These are phyloP conservation scores for Helminthosporium solani DNA, from an alignment of 2,329 filamentous ascomycete genomes.

Conservation along the genomic window DNA sequence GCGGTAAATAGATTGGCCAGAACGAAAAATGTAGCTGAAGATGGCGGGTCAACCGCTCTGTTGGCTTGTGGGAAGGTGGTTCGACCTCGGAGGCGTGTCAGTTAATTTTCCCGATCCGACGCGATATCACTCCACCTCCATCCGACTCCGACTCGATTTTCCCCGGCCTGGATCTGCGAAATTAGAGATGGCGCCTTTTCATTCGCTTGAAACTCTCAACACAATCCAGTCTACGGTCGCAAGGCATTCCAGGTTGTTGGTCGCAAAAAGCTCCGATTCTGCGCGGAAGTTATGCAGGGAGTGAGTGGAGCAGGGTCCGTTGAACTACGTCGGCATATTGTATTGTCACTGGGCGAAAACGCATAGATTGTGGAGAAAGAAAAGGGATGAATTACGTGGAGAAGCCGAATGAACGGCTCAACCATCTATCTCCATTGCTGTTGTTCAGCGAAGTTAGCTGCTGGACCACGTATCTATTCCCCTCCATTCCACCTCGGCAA, in stretches of 20 bases:
- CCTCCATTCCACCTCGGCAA: constrained; percentile 12
- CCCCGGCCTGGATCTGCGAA: too few species aligned
- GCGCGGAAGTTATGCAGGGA: too few species aligned
- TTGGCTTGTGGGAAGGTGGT: not conserved
- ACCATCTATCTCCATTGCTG: constrained; percentile 23
- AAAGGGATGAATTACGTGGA: not conserved
- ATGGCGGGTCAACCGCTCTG: not conserved
- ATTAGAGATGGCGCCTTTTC: too few species aligned
- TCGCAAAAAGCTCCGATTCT: too few species aligned
- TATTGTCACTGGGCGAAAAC: not conserved
- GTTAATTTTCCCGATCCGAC: not conserved
- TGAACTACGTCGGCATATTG: too few species aligned
- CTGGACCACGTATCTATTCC: constrained; percentile 27
- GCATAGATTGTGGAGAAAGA: not conserved
- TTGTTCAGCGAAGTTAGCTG: constrained; percentile 13
- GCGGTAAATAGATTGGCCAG: not conserved
- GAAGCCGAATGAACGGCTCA: not conserved
- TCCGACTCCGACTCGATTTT: too few species aligned
- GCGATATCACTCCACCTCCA: not conserved
- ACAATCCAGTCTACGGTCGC: too few species aligned
- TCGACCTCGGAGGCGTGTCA: not conserved
- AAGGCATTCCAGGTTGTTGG: too few species aligned
- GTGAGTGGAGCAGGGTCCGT: too few species aligned
- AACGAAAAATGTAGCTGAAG: not conserved
- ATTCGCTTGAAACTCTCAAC: too few species aligned